Conservation (phyloP, 164 flowering plant species). For the Houttuynia cordata region DNA sequence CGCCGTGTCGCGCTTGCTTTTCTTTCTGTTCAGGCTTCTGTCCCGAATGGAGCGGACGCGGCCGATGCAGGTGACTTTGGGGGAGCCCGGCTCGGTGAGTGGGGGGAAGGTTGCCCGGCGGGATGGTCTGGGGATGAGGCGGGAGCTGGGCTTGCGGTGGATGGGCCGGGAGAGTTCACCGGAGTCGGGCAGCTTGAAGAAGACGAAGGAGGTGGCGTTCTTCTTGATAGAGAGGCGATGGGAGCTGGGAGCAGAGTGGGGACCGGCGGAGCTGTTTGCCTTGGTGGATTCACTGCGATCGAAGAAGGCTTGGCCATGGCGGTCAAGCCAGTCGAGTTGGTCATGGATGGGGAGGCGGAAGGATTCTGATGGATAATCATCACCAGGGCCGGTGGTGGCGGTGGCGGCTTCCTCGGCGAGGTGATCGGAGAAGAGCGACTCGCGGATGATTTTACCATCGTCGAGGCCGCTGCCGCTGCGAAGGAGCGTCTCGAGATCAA, state of each 20-base stretch:
- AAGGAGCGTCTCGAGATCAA: slow-evolving; percentile 46
- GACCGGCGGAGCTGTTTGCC: not conserved
- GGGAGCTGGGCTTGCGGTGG: slow-evolving; percentile 6
- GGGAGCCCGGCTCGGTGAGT: slow-evolving; percentile 23
- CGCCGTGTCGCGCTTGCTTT: not conserved
- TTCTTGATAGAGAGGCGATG: slow-evolving; percentile 7
- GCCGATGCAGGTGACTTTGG: slow-evolving; percentile 30
- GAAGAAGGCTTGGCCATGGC: slow-evolving; percentile 47
- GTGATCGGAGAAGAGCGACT: slow-evolving; percentile 23
- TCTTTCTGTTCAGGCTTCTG: slow-evolving; percentile 1
- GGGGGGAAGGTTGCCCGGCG: slow-evolving; percentile 12
- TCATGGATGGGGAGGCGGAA: slow-evolving; percentile 67
- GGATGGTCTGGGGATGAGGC: slow-evolving; percentile 12
- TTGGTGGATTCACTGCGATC: slow-evolving; percentile 32
- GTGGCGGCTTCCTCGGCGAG: not conserved
- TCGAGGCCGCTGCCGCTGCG: slow-evolving; percentile 24
- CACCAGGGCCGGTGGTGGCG: slow-evolving; percentile 1
- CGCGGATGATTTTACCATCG: slow-evolving; percentile 49
- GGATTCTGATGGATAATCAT: slow-evolving; percentile 67
- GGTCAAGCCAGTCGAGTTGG: slow-evolving; percentile 67
- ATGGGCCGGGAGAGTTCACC: not conserved
- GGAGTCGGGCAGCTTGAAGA: slow-evolving; percentile 16
- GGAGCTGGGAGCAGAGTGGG: slow-evolving; percentile 4
- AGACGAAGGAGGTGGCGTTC: slow-evolving; percentile 14
- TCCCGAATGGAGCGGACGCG: slow-evolving; percentile 12